Conservation (phyloP, 495 filamentous ascomycete species). For the Neurospora sp. region DNA sequence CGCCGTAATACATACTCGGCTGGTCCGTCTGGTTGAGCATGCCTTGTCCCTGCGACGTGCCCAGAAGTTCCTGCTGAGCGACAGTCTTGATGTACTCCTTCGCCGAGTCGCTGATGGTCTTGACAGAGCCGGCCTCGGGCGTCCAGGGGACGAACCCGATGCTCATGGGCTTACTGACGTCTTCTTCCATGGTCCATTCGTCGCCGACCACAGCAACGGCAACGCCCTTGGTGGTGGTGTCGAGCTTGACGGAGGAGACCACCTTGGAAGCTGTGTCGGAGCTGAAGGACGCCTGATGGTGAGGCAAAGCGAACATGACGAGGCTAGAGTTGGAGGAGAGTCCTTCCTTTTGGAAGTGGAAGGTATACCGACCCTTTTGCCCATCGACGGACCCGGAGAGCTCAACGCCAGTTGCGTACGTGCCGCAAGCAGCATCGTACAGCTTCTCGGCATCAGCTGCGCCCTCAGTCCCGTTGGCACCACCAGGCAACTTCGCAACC, state of each 20-base stretch:
- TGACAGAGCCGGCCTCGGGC: conserved; percentile 38
- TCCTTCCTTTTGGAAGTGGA: conserved; percentile 62
- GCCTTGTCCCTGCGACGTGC: conserved; percentile 41
- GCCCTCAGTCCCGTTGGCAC: conserved; percentile 17
- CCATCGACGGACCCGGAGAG: conserved; percentile 54
- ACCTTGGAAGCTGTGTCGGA: conserved; percentile 40
- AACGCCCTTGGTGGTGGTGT: conserved; percentile 80
- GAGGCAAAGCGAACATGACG: conserved; percentile 83
- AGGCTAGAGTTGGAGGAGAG: conserved; percentile 38
- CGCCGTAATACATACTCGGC: conserved; percentile 90
- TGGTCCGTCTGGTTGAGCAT: conserved; percentile 61
- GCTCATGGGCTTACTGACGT: conserved; percentile 49
- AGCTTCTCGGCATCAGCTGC: conserved; percentile 36
- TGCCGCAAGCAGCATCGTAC: conserved; percentile 68
- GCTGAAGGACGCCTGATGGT: conserved; percentile 73
- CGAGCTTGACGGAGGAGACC: conserved; percentile 48
- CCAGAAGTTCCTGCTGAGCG: conserved; percentile 50
- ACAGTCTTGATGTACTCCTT: conserved; percentile 46
- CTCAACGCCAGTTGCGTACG: conserved; percentile 52
- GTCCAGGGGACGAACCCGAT: conserved; percentile 74
- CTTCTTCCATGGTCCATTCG: conserved; percentile 70
- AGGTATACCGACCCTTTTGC: conserved; percentile 56
- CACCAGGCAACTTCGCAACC: conserved; percentile 57
- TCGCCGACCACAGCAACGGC: conserved; percentile 65
- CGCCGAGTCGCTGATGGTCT: conserved; percentile 40